phyloP scores from a whole-genome alignment of 345 rosid species.

The Crucihimalaya himalaica region DNA sequence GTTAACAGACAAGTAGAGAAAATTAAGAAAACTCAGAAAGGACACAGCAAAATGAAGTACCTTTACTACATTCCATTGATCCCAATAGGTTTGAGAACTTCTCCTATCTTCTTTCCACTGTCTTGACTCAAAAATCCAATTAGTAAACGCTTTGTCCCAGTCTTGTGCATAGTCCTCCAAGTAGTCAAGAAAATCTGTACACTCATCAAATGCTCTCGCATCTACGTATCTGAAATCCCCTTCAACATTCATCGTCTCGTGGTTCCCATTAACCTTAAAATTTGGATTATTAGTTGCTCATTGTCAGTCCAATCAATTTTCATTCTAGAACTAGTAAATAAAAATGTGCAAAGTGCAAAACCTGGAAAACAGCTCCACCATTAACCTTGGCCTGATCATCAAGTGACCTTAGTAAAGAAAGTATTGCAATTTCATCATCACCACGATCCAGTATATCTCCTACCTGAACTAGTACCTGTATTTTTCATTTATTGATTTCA shows the following conservation, averaged over 20 bases:
- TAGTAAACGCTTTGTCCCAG: conserved; percentile 73
- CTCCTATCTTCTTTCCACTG: conserved; percentile 54
- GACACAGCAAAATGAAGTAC: conserved; percentile 44
- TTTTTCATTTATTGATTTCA: conserved; percentile 22
- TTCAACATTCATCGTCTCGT: conserved; percentile 93
- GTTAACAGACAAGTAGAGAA: conserved; percentile 1
- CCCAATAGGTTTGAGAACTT: conserved; percentile 61
- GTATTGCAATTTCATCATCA: conserved; percentile 79
- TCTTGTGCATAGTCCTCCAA: conserved; percentile 53
- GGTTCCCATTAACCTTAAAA: conserved; percentile 77
- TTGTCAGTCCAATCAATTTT: not conserved
- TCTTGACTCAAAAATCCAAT: conserved; percentile 58
- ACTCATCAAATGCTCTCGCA: conserved; percentile 75
- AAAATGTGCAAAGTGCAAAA: conserved; percentile 9
- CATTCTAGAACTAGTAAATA: not conserved
- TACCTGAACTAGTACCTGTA: conserved; percentile 75
- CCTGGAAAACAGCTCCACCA: conserved; percentile 97
- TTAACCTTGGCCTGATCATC: conserved; percentile 74
- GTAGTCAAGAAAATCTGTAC: conserved; percentile 67
- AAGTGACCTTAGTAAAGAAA: conserved; percentile 70
- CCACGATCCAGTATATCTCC: conserved; percentile 97
- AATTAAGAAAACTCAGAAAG: conserved; percentile 3
- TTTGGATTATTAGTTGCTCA: not conserved
- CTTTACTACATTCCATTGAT: conserved; percentile 78
- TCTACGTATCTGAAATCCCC: conserved; percentile 90